phyloP scores from a whole-genome alignment of 2,329 filamentous ascomycete species.

The Beauveria australis region DNA sequence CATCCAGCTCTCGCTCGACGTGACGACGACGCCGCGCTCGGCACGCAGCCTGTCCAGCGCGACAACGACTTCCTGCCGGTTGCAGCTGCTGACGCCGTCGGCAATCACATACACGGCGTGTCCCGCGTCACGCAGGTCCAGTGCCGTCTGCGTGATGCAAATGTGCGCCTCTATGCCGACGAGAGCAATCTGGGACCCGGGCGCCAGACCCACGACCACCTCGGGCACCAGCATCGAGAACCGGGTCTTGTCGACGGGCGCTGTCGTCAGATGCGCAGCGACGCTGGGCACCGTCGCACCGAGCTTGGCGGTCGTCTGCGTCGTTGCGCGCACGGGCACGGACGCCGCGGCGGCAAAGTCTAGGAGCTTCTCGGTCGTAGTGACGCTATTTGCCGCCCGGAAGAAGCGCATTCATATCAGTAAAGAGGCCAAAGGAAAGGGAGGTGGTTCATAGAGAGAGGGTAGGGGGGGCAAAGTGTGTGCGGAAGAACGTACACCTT shows the following conservation, averaged over 20 bases:
- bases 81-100: conserved; percentile 84
- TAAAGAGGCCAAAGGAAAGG: not conserved
- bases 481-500: conserved; percentile 52
- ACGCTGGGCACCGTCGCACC: conserved; percentile 74
- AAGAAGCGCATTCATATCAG: not conserved
- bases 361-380: conserved; percentile 61
- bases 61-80: conserved; percentile 69
- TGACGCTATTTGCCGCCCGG: conserved; percentile 38
- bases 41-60: conserved; percentile 68
- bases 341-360: conserved; percentile 54
- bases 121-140: conserved; percentile 68
- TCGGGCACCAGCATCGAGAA: conserved; percentile 83
- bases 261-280: conserved; percentile 41
- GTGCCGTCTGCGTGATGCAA: conserved; percentile 84
- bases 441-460: not conserved
- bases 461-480: not conserved
- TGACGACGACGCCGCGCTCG: conserved; percentile 65
- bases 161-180: conserved; percentile 93
- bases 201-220: conserved; percentile 35
- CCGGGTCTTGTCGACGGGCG: conserved; percentile 71
- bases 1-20: conserved; percentile 80
- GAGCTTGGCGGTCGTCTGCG: conserved; percentile 71
- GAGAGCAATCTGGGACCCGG: conserved; percentile 57
- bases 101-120: conserved; percentile 81
- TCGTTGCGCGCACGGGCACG: conserved; percentile 78